Conservation (phyloP, 805 yeast species). For the Starmerella stellata region DNA sequence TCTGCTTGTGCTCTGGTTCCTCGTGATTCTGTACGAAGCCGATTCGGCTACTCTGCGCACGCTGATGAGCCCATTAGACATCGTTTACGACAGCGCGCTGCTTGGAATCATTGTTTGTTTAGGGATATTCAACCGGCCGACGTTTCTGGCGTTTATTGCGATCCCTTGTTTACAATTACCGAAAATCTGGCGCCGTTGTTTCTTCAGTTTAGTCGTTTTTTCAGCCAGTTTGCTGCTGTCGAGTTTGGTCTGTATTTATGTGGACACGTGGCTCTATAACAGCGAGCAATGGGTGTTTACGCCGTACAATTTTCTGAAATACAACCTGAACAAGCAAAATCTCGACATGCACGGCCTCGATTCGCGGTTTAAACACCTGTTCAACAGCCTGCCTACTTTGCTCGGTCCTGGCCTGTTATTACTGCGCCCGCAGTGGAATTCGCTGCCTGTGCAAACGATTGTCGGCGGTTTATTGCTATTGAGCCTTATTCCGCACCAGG, state of each 20-base stretch:
- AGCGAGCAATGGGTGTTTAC: conserved; percentile 32
- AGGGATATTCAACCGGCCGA: conserved; percentile 71
- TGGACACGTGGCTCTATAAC: conserved; percentile 38
- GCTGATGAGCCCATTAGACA: conserved; percentile 14
- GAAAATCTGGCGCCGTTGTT: conserved; percentile 26
- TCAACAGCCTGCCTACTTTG: conserved; percentile 61
- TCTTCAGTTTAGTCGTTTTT: conserved; percentile 24
- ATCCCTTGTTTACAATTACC: conserved; percentile 37
- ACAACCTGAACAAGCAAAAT: conserved; percentile 45
- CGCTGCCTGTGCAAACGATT: conserved; percentile 42
- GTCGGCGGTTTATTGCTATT: conserved; percentile 43
- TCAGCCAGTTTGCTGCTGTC: conserved; percentile 24
- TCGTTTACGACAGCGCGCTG: conserved; percentile 25
- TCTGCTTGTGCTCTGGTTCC: conserved; percentile 30
- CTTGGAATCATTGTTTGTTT: conserved; percentile 37
- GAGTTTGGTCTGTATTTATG: conserved; percentile 25
- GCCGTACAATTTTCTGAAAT: conserved; percentile 58
- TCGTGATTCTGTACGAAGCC: conserved; percentile 33
- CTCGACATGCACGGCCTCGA: conserved; percentile 70
- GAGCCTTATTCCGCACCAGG: conserved; percentile 80
- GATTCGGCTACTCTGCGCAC: conserved; percentile 10
- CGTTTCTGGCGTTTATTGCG: conserved; percentile 58
- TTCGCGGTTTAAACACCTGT: conserved; percentile 51
- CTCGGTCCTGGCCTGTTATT: conserved; percentile 57
- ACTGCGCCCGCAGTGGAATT: conserved; percentile 28